phyloP scores from a whole-genome alignment of 164 flowering plant genomes.

The Taxillus chinensis region DNA sequence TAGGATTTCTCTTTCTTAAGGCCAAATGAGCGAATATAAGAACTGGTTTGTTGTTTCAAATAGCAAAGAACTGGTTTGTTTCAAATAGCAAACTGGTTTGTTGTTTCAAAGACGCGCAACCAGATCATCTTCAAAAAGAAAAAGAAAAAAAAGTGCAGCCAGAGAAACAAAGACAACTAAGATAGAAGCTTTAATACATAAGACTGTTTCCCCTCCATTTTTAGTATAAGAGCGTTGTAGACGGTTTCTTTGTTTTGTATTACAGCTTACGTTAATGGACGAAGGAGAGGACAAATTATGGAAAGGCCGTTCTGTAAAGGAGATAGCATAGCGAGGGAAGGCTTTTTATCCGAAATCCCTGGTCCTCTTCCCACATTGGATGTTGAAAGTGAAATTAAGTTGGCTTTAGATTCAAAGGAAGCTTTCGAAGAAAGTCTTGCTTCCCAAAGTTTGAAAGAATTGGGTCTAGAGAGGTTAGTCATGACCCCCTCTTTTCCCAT shows the following conservation, averaged over 20 bases:
- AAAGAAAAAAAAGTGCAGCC: too few relatives aligned
- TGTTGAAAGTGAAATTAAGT: conserved; percentile 54
- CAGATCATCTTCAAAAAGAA: too few relatives aligned
- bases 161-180: too few relatives aligned
- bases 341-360: conserved; percentile 16
- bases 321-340: conserved; percentile 59
- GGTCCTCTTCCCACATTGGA: conserved; percentile 34
- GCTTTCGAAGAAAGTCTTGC: conserved; percentile 19
- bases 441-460: conserved; percentile 59
- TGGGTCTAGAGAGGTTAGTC: conserved; percentile 68
- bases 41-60: not conserved
- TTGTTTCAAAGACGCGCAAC: too few relatives aligned
- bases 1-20: not conserved
- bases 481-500: not conserved
- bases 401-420: conserved; percentile 32
- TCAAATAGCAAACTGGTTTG: not conserved
- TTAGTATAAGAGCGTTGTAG: not conserved
- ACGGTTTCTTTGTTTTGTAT: not conserved
- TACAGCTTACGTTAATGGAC: conserved; percentile 94
- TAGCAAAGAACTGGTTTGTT: not conserved
- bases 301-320: conserved; percentile 72
- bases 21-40: not conserved
- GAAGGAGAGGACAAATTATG: conserved; percentile 74
- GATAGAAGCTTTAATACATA: too few relatives aligned
- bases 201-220: not conserved